A percentile compares a stretch with the other conserved stretches of the same genome.
These are phyloP conservation scores for Fusarium sacchari DNA, from an alignment of 2,329 filamentous ascomycete genomes.

Conservation along the genomic window DNA sequence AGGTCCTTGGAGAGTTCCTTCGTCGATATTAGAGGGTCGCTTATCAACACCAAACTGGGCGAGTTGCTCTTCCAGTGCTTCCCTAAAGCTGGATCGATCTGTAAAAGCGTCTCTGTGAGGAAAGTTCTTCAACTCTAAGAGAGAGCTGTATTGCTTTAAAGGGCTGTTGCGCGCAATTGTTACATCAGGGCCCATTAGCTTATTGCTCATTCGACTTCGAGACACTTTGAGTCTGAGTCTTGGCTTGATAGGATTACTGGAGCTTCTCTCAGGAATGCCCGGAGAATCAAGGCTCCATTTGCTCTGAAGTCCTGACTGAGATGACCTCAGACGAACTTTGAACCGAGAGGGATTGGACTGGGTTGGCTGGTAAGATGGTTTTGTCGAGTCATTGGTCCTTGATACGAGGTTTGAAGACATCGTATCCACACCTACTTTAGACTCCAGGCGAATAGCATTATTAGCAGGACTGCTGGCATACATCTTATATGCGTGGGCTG, in stretches of 20 bases:
- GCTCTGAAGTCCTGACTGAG: conserved; percentile 22
- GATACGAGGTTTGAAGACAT: not conserved
- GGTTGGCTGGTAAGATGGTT: not conserved
- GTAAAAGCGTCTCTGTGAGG: conserved; percentile 17
- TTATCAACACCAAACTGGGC: conserved; percentile 2
- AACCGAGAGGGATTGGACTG: conserved; percentile 38
- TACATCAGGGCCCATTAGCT: conserved; percentile 13
- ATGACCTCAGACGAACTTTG: conserved; percentile 44
- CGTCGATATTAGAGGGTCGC: conserved; percentile 15
- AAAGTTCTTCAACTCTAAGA: conserved; percentile 44
- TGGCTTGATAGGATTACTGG: conserved; percentile 20
- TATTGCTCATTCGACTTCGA: conserved; percentile 42
- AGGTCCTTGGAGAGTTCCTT: conserved; percentile 11
- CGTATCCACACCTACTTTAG: not conserved
- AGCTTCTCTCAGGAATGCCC: not conserved
- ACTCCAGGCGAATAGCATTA: not conserved
- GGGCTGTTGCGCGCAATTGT: conserved; percentile 35
- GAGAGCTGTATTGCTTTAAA: conserved; percentile 48
- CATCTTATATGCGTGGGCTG: conserved; percentile 16
- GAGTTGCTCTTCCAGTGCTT: conserved; percentile 20
- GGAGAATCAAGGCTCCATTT: conserved; percentile 1
- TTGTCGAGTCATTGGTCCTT: not conserved
- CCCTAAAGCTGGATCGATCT: conserved; percentile 18
- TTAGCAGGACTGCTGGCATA: conserved; percentile 19
- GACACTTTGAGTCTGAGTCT: conserved; percentile 49